Evolutionary conservation across 2,329 filamentous ascomycete species (phyloP).

Genomic region (Sporothrix luriei): DNA sequence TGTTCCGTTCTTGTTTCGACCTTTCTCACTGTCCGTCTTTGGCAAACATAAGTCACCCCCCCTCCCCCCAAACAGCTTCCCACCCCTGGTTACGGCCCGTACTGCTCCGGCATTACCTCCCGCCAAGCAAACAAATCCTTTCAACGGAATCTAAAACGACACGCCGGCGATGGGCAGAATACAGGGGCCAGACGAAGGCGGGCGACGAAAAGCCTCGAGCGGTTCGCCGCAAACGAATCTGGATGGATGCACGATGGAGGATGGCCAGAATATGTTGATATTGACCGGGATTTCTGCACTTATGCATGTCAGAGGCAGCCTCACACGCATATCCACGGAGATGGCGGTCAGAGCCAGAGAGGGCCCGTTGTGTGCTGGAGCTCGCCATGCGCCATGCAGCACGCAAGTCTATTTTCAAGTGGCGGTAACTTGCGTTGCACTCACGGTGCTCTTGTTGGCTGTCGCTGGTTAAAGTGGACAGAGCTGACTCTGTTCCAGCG

Average conservation of each 20-base stretch:
- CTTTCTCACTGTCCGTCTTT: neutral
- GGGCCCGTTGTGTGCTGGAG: neutral
- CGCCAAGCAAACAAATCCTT: conserved; percentile 14
- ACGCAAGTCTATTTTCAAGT: conserved; percentile 6
- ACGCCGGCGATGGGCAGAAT: conserved; percentile 9
- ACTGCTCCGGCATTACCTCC: conserved; percentile 25
- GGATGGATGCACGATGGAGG: no score
- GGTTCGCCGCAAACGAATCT: neutral
- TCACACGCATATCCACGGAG: neutral
- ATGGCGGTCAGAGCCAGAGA: conserved; percentile 7
- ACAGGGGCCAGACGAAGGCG: neutral
- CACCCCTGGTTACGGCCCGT: conserved; percentile 2
- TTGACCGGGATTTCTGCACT: neutral
- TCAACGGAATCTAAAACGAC: neutral
- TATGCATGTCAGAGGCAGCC: conserved; percentile 15
- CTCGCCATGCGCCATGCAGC: conserved; percentile 10
- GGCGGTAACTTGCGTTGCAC: conserved; percentile 24
- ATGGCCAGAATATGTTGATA: neutral
- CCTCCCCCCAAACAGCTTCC: neutral
- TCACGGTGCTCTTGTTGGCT: conserved; percentile 8
- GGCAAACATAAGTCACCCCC: neutral
- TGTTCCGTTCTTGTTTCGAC: neutral
- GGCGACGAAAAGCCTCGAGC: neutral
- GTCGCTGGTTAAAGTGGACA: neutral
- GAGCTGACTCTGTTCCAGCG: neutral